A percentile compares a stretch with the other conserved stretches of the same genome.
Conservation (phyloP, 2,329 filamentous ascomycete genomes). For the Amylocarpus encephaloides region DNA sequence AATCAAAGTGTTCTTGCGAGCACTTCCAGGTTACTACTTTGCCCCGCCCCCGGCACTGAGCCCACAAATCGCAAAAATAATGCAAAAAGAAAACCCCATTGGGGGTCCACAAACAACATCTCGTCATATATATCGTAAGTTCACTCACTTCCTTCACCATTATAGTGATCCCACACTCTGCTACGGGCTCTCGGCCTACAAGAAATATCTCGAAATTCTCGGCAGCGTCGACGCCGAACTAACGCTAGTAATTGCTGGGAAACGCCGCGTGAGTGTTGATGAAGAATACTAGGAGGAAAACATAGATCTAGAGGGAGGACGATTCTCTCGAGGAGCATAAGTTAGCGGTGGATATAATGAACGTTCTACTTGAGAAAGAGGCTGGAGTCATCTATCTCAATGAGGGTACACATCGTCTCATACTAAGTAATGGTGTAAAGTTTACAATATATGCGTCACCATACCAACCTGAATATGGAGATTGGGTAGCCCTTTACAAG, state of each 20-base stretch:
- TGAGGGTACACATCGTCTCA: slow-evolving; percentile 26
- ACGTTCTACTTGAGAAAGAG: slow-evolving; percentile 9
- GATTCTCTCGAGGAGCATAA: slow-evolving; percentile 1
- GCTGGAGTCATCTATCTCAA: slow-evolving; percentile 22
- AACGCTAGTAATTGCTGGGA: slow-evolving; percentile 56
- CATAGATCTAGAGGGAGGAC: background rate
- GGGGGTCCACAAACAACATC: too few species aligned
- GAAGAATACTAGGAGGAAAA: background rate
- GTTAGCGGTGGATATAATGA: slow-evolving; percentile 10
- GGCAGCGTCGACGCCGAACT: slow-evolving; percentile 42
- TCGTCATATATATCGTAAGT: too few species aligned
- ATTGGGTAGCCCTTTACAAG: too few species aligned
- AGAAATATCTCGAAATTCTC: slow-evolving; percentile 20
- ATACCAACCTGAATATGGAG: slow-evolving; percentile 22
- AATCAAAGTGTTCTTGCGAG: too few species aligned
- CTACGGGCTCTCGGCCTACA: slow-evolving; percentile 24
- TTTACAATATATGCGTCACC: slow-evolving; percentile 28
- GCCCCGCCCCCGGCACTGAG: too few species aligned
- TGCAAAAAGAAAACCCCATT: too few species aligned
- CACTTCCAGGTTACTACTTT: too few species aligned
- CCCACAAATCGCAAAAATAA: too few species aligned
- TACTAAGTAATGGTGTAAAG: slow-evolving; percentile 19
- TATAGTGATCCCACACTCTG: slow-evolving; percentile 34
- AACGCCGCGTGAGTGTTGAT: slow-evolving; percentile 50
- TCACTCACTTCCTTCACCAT: too few species aligned